Evolutionary conservation across 176 grass and related monocot species (phyloP).

Genomic region (Aegilops sharonensis): DNA sequence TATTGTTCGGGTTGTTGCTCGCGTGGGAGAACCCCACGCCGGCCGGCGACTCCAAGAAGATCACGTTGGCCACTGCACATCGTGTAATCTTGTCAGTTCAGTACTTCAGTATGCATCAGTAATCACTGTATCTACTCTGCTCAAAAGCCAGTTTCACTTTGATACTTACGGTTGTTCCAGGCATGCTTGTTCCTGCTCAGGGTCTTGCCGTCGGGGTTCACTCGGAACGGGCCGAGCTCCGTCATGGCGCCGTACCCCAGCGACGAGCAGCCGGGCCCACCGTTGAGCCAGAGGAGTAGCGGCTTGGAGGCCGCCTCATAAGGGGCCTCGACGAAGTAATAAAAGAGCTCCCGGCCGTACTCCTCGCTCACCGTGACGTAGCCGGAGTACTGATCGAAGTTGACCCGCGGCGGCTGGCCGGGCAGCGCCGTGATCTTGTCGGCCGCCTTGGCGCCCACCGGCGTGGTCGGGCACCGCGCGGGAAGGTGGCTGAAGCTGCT

Average conservation of each 20-base stretch:
- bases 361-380: conserved; percentile 43
- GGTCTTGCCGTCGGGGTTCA: conserved; percentile 42
- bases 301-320: conserved; percentile 19
- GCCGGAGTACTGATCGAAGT: conserved; percentile 48
- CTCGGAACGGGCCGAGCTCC: conserved; percentile 57
- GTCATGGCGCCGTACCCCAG: conserved; percentile 45
- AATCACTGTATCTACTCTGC: background rate
- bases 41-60: conserved; percentile 51
- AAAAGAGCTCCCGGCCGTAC: conserved; percentile 47
- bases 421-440: conserved; percentile 38
- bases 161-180: conserved; percentile 47
- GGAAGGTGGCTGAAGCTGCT: conserved; percentile 9
- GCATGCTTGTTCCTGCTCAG: conserved; percentile 41
- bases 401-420: conserved; percentile 37
- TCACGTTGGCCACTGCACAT: conserved; percentile 46
- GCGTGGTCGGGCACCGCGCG: background rate
- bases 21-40: conserved; percentile 55
- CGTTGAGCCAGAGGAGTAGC: conserved; percentile 69
- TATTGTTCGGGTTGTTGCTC: conserved; percentile 28
- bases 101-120: background rate
- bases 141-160: background rate
- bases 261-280: conserved; percentile 66
- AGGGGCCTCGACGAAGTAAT: conserved; percentile 55
- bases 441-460: conserved; percentile 19
- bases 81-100: background rate